phyloP scores from a whole-genome alignment of 2,329 filamentous ascomycete species.

The Pseudovirgaria hyperparasitica region DNA sequence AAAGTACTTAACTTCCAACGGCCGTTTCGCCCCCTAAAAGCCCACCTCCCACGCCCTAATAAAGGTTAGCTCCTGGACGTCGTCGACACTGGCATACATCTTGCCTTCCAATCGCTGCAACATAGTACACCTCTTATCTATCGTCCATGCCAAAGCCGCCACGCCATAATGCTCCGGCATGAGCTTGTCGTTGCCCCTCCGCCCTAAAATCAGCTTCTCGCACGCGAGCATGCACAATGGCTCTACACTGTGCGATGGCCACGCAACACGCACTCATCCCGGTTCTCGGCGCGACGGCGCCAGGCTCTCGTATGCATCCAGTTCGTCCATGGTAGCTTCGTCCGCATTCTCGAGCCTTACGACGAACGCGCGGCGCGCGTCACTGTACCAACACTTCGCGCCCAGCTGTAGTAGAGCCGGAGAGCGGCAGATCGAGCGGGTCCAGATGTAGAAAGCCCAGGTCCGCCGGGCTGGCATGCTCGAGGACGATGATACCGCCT shows the following conservation, averaged over 20 bases:
- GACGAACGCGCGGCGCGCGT: slow-evolving; percentile 6
- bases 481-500: slow-evolving; percentile 2
- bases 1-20: too few relatives aligned
- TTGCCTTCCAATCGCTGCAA: too few relatives aligned
- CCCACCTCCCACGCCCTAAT: too few relatives aligned
- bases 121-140: too few relatives aligned
- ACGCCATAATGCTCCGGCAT: too few relatives aligned
- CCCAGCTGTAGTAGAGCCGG: slow-evolving; percentile 6
- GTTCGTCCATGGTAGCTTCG: slow-evolving; percentile 5
- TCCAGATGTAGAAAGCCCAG: slow-evolving; percentile 8
- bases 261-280: slow-evolving; percentile 1
- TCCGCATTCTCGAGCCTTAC: slow-evolving; percentile 5
- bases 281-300: slow-evolving; percentile 4
- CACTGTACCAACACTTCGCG: slow-evolving; percentile 9
- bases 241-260: slow-evolving; percentile 2
- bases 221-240: slow-evolving; percentile 6
- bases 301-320: slow-evolving; percentile 7
- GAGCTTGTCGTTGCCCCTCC: slow-evolving; percentile 3
- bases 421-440: slow-evolving; percentile 5
- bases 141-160: too few relatives aligned
- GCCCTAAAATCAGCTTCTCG: slow-evolving; percentile 4
- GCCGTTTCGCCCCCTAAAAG: too few relatives aligned
- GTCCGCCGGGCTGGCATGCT: slow-evolving; percentile 2
- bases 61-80: too few relatives aligned
- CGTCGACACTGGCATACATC: too few relatives aligned